Base-by-base conservation (phyloP, 2,329 filamentous ascomycete species). In the Rhynchosporium secalis region DNA sequence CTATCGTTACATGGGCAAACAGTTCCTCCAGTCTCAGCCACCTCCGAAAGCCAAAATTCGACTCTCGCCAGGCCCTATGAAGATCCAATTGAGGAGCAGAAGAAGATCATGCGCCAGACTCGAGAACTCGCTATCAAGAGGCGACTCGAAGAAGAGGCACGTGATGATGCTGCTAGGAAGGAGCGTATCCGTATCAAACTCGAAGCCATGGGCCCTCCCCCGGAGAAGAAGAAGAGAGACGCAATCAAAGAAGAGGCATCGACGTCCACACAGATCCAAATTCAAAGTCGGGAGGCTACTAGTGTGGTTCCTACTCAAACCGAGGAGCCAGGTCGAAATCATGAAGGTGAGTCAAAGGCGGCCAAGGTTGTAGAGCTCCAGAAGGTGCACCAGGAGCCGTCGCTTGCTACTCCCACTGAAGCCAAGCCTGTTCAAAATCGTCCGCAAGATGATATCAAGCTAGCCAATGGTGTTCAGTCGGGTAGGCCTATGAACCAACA, bases 161-260 rank as follows among this genome's bases (percentile, higher is more conserved):
- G 80, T n/a, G 87, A 90, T 70, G 88, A 91, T 71, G 87, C 86
- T n/a, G 90, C 84, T 20, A 84, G 81, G 63, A 83, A 84, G 69
- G 88, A 91, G 71, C 84, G 90, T 29, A 86, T 93, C 64, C 83
- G 86, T 54, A 82, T 88, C 72, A 92, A 91, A 74, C 76, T 93
- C 52, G 88, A 88, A 69, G 85, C 86, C 8, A 77, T 93, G 72
- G 89, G 87, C 0, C 85, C 87, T 15, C 79, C 83, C 2, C 85
- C 85, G 3, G 85, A 88, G 67, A 84, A 83, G 72, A 83, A 80
- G 4, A 86, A 84, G 72, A 85, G 84, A 70, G 79, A 72, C 31
- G 62, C 81, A 9, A 72, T 76, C 5, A 78, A 80, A 36, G 82
- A 85, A 45, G 77, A 78, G 8, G 76, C 76, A 57, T 74, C 76